Conservation (phyloP, 768 basidiomycete species). For the Russula vinacea region DNA sequence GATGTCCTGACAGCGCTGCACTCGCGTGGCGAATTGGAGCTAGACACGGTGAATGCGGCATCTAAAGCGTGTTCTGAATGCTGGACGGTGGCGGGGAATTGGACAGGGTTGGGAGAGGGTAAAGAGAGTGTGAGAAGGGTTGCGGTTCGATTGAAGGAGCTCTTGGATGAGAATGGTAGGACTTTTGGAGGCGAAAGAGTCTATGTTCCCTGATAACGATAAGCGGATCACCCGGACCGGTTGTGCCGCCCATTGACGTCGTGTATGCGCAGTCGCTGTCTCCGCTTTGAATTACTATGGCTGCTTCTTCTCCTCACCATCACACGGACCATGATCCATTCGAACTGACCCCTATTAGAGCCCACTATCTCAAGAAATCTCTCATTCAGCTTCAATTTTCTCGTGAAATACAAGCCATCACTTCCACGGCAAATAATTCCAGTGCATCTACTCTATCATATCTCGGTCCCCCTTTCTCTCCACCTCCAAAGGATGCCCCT, state of each 20-base stretch:
- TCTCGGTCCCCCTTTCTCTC: conserved; percentile 84
- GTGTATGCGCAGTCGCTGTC: not conserved
- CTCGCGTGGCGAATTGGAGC: conserved; percentile 59
- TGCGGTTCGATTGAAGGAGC: conserved; percentile 56
- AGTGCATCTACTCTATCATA: conserved; percentile 72
- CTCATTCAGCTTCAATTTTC: conserved; percentile 83
- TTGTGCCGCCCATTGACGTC: not conserved
- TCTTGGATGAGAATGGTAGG: conserved; percentile 54
- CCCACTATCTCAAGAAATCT: conserved; percentile 98
- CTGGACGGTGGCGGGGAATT: conserved; percentile 68
- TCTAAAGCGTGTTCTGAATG: conserved; percentile 74
- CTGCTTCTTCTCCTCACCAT: not conserved
- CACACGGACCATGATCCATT: conserved; percentile 10
- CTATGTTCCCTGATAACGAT: conserved; percentile 36
- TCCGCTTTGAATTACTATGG: not conserved
- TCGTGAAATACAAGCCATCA: conserved; percentile 70
- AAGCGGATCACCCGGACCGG: conserved; percentile 16
- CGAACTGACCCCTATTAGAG: conserved; percentile 79
- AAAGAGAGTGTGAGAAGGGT: conserved; percentile 59
- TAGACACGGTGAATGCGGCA: conserved; percentile 72
- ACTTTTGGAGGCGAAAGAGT: conserved; percentile 41
- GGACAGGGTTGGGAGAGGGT: conserved; percentile 64
- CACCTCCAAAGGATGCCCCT: conserved; percentile 56
- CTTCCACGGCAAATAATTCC: conserved; percentile 43
- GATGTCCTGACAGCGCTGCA: conserved; percentile 75